A percentile compares a stretch with the other conserved stretches of the same genome.
Evolutionary conservation across 2,329 filamentous ascomycete genomes (phyloP).

Genomic region (Penicillium sp.): DNA sequence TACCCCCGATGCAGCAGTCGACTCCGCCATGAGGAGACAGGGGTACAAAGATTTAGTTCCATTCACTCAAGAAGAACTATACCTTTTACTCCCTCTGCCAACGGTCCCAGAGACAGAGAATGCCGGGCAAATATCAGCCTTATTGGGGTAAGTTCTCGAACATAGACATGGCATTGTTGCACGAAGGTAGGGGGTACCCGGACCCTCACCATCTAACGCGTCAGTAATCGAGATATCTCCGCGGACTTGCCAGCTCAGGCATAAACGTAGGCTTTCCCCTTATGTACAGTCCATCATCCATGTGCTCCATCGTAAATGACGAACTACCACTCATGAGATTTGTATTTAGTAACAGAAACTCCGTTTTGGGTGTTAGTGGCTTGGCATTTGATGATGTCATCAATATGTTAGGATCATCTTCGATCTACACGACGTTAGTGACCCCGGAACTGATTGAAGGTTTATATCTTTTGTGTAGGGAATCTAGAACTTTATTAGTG

Average conservation of each 20-base stretch:
- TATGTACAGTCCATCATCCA: background rate
- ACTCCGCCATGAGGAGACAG: slow-evolving; percentile 6
- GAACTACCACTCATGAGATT: slow-evolving; percentile 32
- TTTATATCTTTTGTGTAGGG: background rate
- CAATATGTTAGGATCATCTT: background rate
- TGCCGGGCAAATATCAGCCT: background rate
- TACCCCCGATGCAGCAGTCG: slow-evolving; percentile 2
- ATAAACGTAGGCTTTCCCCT: background rate
- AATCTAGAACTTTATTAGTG: too few species aligned
- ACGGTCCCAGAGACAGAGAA: background rate
- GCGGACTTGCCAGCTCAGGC: slow-evolving; percentile 6
- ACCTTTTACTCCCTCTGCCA: background rate
- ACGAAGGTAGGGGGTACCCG: background rate
- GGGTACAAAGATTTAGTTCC: background rate
- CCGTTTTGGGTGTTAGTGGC: slow-evolving; percentile 27
- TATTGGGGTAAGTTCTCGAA: background rate
- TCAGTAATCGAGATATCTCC: slow-evolving; percentile 12
- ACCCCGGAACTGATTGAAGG: background rate
- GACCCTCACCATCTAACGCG: background rate
- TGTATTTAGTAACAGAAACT: slow-evolving; percentile 39
- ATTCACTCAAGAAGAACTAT: background rate
- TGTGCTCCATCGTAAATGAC: background rate
- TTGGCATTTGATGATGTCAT: slow-evolving; percentile 17
- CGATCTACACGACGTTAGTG: background rate
- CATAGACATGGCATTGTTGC: background rate